phyloP scores from a whole-genome alignment of 257 asterid species.

The Solanum ahanhuiri region DNA sequence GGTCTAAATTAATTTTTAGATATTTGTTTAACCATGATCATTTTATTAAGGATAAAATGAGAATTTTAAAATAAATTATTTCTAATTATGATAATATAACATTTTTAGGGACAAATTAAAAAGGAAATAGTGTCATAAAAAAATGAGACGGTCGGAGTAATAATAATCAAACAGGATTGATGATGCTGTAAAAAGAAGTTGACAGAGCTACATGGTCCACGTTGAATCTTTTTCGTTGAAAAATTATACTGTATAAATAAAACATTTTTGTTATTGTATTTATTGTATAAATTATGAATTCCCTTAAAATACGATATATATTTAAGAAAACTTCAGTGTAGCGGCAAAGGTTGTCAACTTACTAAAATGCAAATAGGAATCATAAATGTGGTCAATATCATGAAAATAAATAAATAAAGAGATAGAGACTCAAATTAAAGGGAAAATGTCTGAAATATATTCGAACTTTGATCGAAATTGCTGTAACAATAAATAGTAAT shows the following conservation, averaged over 20 bases:
- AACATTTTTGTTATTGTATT: too few relatives aligned
- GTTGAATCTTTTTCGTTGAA: too few relatives aligned
- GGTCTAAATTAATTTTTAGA: background rate
- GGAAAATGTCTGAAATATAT: too few relatives aligned
- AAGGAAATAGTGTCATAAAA: too few relatives aligned
- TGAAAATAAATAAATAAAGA: background rate
- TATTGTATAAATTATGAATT: too few relatives aligned
- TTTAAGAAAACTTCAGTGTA: background rate
- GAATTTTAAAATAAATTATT: background rate
- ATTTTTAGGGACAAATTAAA: too few relatives aligned
- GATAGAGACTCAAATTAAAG: background rate
- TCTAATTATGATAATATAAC: background rate
- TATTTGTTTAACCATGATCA: background rate
- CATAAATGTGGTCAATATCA: background rate
- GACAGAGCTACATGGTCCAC: background rate
- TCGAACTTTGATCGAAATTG: too few relatives aligned
- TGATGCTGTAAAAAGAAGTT: background rate
- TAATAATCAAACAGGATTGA: background rate
- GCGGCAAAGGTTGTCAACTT: background rate
- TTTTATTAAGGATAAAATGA: too few relatives aligned
- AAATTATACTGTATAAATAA: too few relatives aligned
- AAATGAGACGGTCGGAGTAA: background rate
- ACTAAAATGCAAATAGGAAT: background rate
- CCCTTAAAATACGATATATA: too few relatives aligned
- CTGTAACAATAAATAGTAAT: too few relatives aligned